phyloP scores from a whole-genome alignment of 129 eudicot species.

The Saposhnikovia divaricata region DNA sequence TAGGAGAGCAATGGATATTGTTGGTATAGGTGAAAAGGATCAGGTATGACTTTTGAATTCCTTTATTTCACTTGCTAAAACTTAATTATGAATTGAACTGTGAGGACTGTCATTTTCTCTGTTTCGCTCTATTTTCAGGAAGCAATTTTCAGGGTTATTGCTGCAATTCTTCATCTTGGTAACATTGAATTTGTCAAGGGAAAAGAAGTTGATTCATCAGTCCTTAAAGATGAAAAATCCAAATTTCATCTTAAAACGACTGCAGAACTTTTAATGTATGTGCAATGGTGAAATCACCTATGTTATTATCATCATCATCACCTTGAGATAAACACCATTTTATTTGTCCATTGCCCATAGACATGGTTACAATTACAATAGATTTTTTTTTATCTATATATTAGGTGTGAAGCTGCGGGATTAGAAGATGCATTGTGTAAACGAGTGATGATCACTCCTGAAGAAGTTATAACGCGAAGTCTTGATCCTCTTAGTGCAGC shows the following conservation, averaged over 20 bases:
- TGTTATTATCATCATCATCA: slow-evolving; percentile 8
- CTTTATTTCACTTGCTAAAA: background rate
- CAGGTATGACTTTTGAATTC: slow-evolving; percentile 41
- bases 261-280: slow-evolving; percentile 90
- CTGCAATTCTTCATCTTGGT: slow-evolving; percentile 95
- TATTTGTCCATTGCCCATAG: background rate
- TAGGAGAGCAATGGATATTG: slow-evolving; percentile 96
- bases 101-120: background rate
- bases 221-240: slow-evolving; percentile 73
- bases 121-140: slow-evolving; percentile 40
- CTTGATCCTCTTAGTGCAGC: slow-evolving; percentile 95
- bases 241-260: slow-evolving; percentile 84
- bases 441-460: slow-evolving; percentile 98
- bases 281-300: background rate
- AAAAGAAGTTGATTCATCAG: slow-evolving; percentile 84
- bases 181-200: slow-evolving; percentile 90
- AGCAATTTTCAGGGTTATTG: slow-evolving; percentile 96
- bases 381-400: slow-evolving; percentile 10
- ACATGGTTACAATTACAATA: slow-evolving; percentile 15
- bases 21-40: slow-evolving; percentile 84
- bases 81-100: background rate
- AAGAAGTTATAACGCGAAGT: slow-evolving; percentile 90
- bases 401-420: slow-evolving; percentile 79
- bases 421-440: slow-evolving; percentile 90
- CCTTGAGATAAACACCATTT: slow-evolving; percentile 5